These are phyloP conservation scores for Cercis canadensis DNA, from an alignment of 306 rosid species.

Conservation along the genomic window DNA sequence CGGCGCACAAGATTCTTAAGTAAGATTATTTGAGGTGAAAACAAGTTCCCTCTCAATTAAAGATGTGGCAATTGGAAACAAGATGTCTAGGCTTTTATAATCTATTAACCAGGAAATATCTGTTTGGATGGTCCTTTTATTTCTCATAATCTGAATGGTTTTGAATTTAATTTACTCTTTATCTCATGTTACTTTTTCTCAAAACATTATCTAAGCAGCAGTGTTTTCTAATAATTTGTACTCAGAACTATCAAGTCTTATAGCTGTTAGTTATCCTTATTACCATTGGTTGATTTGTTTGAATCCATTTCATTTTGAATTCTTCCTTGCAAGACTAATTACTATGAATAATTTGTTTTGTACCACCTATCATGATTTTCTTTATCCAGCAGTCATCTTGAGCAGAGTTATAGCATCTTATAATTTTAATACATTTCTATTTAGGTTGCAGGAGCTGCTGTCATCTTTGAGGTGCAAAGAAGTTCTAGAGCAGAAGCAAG, in stretches of 20 bases:
- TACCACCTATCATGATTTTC: neutral
- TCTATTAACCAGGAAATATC: too few relatives aligned
- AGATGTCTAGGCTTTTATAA: too few relatives aligned
- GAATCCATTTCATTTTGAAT: neutral
- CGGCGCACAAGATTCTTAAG: too few relatives aligned
- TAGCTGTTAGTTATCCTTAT: neutral
- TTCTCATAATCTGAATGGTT: neutral
- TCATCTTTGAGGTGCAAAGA: slow-evolving; percentile 64
- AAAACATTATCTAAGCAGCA: neutral
- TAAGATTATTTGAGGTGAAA: too few relatives aligned
- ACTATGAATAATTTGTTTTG: neutral
- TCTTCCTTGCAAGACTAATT: neutral
- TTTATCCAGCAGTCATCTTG: neutral
- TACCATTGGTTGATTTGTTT: neutral
- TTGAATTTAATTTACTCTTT: neutral
- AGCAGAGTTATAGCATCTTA: neutral
- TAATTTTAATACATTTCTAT: neutral
- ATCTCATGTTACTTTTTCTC: neutral
- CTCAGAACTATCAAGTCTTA: neutral
- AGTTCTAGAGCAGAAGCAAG: slow-evolving; percentile 61
- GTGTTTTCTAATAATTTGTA: neutral
- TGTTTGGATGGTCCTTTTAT: too few relatives aligned
- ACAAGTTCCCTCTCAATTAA: too few relatives aligned
- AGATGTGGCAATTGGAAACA: too few relatives aligned
- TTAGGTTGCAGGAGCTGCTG: slow-evolving; percentile 56